Base-by-base conservation (phyloP, 1,284 basidiomycete genomes). In the Ustilago bromivora region DNA sequence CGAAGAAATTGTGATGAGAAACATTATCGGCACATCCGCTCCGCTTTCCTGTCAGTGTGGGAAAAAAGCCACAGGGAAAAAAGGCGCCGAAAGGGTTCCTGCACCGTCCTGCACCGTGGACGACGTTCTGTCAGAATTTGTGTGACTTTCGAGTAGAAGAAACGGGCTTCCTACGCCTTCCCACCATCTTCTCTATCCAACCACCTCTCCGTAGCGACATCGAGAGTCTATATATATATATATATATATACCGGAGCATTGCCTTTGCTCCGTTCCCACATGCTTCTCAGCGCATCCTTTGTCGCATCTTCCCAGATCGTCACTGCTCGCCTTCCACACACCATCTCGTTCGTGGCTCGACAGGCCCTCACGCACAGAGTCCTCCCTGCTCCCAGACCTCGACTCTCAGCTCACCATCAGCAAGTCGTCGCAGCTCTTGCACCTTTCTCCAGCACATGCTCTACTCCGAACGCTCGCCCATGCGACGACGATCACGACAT, bases 221-320 rank as follows among this genome's bases (percentile, higher is more conserved):
- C 13, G n/a, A 12, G 11, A 19, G 31, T 41, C 57, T 32, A 57
- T n/a, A 41, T 28, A 28, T 28, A 28, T 28, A 23, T 23, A 23
- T 23, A 28, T 28, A 28, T 28, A 28, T 34, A 32, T 9, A 36
- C 17, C 23, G 38, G 57, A 36, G 46, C 57, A 53, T 46, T 38
- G 49, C 57, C 31, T 62, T 49, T 34, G 28, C 40, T 49, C 28
- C 60, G 49, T 8, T 41, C 36, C 66, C 62, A 57, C 32, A 73
- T 73, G 71, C 61, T 58, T 52, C n/a, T 54, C 41, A 43, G 57
- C 52, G 36, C 61, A 19, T 41, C 57, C 51, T 32, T 68, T 58
- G 34, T 58, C 53, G 51, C 38, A 35, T 55, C 57, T 28, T 43
- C 51, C n/a, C 60, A 59, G 31, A 52, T 28, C 40, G 19, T 55